Conservation (phyloP, 164 flowering plant genomes). For the Litsea cubeba region DNA sequence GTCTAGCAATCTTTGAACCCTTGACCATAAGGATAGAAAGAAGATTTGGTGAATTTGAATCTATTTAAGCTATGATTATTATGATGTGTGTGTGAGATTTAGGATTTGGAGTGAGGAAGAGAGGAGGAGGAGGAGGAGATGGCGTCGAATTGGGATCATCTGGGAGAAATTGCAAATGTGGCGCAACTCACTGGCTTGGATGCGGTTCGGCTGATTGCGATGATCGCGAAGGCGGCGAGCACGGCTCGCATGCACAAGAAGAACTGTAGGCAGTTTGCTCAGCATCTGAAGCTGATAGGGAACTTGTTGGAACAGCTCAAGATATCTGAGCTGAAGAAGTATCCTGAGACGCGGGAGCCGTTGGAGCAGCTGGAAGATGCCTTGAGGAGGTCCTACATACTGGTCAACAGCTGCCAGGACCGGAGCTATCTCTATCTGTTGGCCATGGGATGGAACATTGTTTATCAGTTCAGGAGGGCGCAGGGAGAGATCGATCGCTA, state of each 20-base stretch:
- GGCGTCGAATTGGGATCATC: slow-evolving; percentile 64
- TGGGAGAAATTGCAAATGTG: slow-evolving; percentile 73
- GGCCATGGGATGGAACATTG: slow-evolving; percentile 98
- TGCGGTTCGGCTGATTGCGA: slow-evolving; percentile 64
- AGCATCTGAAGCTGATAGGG: slow-evolving; percentile 86
- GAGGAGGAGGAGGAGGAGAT: slow-evolving; percentile 5
- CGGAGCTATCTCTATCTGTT: slow-evolving; percentile 81
- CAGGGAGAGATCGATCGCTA: slow-evolving; percentile 90
- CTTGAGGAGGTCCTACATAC: slow-evolving; percentile 69
- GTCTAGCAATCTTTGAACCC: not conserved
- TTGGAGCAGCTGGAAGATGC: slow-evolving; percentile 95
- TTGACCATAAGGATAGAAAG: not conserved
- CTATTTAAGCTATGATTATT: not conserved
- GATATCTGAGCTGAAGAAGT: slow-evolving; percentile 81
- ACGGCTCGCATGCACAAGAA: slow-evolving; percentile 95
- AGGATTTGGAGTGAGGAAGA: slow-evolving; percentile 4
- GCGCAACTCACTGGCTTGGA: slow-evolving; percentile 79
- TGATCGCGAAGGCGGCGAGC: slow-evolving; percentile 83
- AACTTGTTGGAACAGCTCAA: slow-evolving; percentile 84
- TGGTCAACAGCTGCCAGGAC: slow-evolving; percentile 91
- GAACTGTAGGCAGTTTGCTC: slow-evolving; percentile 91
- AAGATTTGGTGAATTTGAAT: not conserved
- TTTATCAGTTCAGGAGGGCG: slow-evolving; percentile 85
- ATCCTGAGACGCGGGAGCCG: slow-evolving; percentile 93
- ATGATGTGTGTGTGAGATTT: not conserved